A percentile compares a stretch with the other conserved stretches of the same genome.
These are phyloP conservation scores for Pseudogymnoascus verrucosus DNA, from an alignment of 2,329 filamentous ascomycete genomes.

Conservation along the genomic window DNA sequence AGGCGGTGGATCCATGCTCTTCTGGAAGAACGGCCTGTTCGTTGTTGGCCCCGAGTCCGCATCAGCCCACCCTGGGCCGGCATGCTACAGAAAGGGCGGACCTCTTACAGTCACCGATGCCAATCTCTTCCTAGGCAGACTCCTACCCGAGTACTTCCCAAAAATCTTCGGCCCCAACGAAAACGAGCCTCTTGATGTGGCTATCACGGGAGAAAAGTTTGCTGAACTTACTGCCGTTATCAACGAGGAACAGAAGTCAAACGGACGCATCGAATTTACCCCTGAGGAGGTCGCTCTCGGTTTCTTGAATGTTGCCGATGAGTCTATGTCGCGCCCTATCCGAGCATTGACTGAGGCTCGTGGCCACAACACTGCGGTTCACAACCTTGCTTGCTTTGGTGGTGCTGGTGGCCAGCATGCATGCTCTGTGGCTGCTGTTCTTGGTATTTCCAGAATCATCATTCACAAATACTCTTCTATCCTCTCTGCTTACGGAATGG, in stretches of 20 bases:
- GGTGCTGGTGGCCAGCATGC: constrained; percentile 88
- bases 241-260: constrained; percentile 54
- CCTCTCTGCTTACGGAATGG: constrained; percentile 86
- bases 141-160: constrained; percentile 83
- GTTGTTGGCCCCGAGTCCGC: constrained; percentile 56
- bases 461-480: constrained; percentile 83
- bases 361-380: constrained; percentile 80
- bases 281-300: constrained; percentile 50
- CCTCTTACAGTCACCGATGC: constrained; percentile 88
- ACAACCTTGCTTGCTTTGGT: constrained; percentile 81
- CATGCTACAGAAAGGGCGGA: constrained; percentile 82
- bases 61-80: constrained; percentile 80
- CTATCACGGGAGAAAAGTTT: constrained; percentile 67
- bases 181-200: constrained; percentile 66
- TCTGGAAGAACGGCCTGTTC: constrained; percentile 63
- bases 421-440: constrained; percentile 72
- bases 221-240: constrained; percentile 68
- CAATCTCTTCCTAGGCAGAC: constrained; percentile 73
- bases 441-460: constrained; percentile 79
- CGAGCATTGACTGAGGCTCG: constrained; percentile 83
- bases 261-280: constrained; percentile 54
- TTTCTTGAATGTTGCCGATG: constrained; percentile 84
- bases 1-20: constrained; percentile 44
- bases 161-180: constrained; percentile 90
- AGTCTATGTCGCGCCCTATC: constrained; percentile 84